Conservation (phyloP, 2,329 filamentous ascomycete genomes). For the Trichophyton rubrum region DNA sequence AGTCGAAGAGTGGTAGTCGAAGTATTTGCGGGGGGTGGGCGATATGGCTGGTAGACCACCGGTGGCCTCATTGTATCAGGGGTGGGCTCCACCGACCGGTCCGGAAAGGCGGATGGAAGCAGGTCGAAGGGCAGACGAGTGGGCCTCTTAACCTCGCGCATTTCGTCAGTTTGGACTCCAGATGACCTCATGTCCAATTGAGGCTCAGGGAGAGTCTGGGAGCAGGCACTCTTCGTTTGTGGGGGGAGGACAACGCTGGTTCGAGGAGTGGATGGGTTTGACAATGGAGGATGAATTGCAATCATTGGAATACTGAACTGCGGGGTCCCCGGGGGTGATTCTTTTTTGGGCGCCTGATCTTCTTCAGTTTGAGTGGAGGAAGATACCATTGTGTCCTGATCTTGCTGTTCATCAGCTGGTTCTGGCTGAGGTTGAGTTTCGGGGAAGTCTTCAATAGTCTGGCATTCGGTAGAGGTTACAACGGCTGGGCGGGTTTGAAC, state of each 20-base stretch:
- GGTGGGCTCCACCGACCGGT: slow-evolving; percentile 29
- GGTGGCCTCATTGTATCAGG: not conserved
- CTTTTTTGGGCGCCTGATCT: not conserved
- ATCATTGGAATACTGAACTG: slow-evolving; percentile 59
- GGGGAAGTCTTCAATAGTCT: slow-evolving; percentile 27
- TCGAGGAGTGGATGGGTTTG: slow-evolving; percentile 65
- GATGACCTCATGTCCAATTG: slow-evolving; percentile 39
- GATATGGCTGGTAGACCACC: not conserved
- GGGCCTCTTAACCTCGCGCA: slow-evolving; percentile 66
- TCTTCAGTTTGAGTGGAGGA: slow-evolving; percentile 25
- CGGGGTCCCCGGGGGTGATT: not conserved
- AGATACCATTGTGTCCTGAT: slow-evolving; percentile 4
- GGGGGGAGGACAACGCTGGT: slow-evolving; percentile 66
- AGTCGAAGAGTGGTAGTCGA: slow-evolving; percentile 10
- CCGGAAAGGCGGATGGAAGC: slow-evolving; percentile 62
- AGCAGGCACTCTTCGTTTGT: slow-evolving; percentile 65
- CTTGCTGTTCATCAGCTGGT: not conserved
- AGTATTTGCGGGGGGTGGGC: not conserved
- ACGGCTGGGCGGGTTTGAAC: slow-evolving; percentile 23
- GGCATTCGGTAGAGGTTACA: slow-evolving; percentile 33
- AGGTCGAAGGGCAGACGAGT: slow-evolving; percentile 64
- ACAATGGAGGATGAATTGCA: slow-evolving; percentile 77
- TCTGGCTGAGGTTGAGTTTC: not conserved
- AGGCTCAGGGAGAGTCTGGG: slow-evolving; percentile 55
- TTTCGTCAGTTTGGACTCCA: slow-evolving; percentile 79